A percentile compares a stretch with the other conserved stretches of the same genome.
These are phyloP conservation scores for Tetrahymena thermophila DNA, from an alignment of 73 alveolate species.

Conservation along the genomic window DNA sequence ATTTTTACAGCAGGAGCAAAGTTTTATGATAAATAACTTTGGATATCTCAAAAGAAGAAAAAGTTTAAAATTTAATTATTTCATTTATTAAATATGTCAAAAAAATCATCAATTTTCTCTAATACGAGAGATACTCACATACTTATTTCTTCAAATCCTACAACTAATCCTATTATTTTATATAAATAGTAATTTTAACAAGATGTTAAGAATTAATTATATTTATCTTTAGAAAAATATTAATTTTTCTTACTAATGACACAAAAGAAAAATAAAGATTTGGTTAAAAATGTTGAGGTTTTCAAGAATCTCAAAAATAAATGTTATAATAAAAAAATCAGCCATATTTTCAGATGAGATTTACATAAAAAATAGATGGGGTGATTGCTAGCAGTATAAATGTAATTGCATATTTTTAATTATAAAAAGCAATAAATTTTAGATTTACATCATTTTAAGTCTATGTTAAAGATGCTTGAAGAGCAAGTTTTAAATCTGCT, in stretches of 20 bases:
- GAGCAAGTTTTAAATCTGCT: neutral
- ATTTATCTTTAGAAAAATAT: too few species aligned
- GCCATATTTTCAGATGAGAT: too few species aligned
- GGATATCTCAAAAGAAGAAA: neutral
- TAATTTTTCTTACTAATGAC: too few species aligned
- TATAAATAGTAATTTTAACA: neutral
- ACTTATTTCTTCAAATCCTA: neutral
- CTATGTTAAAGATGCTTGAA: neutral
- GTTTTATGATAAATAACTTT: neutral
- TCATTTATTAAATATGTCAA: neutral
- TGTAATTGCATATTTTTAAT: too few species aligned
- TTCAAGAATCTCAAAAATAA: too few species aligned
- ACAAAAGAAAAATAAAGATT: too few species aligned
- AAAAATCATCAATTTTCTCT: neutral
- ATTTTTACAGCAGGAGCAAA: neutral
- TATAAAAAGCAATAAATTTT: too few species aligned
- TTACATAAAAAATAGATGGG: too few species aligned
- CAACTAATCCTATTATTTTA: neutral
- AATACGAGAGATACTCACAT: neutral
- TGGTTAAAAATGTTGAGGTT: too few species aligned
- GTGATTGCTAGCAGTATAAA: too few species aligned
- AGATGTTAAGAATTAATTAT: neutral
- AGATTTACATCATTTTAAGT: neutral
- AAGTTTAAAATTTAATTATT: neutral
- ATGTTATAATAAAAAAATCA: too few species aligned